Evolutionary conservation across 768 basidiomycete genomes (phyloP).

Genomic region (Leccinum subgranulosum): DNA sequence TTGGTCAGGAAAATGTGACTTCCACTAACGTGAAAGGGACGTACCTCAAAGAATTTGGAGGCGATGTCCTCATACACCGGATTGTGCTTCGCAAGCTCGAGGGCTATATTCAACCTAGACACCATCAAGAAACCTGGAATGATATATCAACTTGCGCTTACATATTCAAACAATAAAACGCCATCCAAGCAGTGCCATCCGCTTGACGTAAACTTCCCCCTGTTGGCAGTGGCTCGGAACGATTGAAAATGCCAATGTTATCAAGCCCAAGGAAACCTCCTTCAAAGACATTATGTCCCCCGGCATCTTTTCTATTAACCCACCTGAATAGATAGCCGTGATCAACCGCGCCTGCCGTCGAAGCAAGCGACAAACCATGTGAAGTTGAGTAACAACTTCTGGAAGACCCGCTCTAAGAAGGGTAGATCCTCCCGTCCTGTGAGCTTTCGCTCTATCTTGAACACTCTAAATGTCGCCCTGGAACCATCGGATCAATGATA

Average conservation of each 20-base stretch:
- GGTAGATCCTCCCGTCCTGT: slow-evolving; percentile 85
- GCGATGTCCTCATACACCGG: slow-evolving; percentile 98
- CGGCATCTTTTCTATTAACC: slow-evolving; percentile 97
- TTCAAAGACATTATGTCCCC: slow-evolving; percentile 95
- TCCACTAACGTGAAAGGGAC: slow-evolving; percentile 2
- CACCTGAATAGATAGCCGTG: slow-evolving; percentile 51
- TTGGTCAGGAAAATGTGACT: slow-evolving; percentile 13
- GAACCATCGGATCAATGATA: not conserved
- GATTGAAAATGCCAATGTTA: slow-evolving; percentile 98
- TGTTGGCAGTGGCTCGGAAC: slow-evolving; percentile 94
- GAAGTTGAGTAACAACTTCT: slow-evolving; percentile 94
- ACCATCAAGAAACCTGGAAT: slow-evolving; percentile 1
- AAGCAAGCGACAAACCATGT: slow-evolving; percentile 63
- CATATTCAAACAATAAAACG: slow-evolving; percentile 98
- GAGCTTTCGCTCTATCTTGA: slow-evolving; percentile 98
- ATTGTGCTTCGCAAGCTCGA: slow-evolving; percentile 98
- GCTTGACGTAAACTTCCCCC: slow-evolving; percentile 94
- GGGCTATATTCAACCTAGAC: slow-evolving; percentile 87
- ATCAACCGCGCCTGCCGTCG: not conserved
- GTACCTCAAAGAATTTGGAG: slow-evolving; percentile 91
- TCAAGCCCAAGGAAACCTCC: slow-evolving; percentile 98
- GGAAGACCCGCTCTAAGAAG: slow-evolving; percentile 97
- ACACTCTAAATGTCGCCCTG: slow-evolving; percentile 96
- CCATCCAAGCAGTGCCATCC: slow-evolving; percentile 99
- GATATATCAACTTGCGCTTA: slow-evolving; percentile 31